Percentiles rank a stretch among this genome's conserved stretches.
Conservation (phyloP, 176 grass and related monocot genomes). For the Dendrocalamus sinicus region DNA sequence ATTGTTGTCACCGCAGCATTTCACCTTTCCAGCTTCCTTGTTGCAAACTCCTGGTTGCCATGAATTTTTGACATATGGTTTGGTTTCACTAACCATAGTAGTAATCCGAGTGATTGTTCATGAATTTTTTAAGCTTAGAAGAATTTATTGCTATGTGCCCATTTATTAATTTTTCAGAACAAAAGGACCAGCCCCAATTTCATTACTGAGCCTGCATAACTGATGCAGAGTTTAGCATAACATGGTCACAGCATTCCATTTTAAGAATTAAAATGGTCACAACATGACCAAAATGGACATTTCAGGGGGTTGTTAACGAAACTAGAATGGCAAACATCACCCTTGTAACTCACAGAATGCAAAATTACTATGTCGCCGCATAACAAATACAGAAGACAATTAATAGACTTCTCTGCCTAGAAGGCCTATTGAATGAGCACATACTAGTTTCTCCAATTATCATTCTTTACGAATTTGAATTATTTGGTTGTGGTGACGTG, state of each 20-base stretch:
- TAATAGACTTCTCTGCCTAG: not conserved
- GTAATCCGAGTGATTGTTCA: not conserved
- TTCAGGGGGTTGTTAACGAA: not conserved
- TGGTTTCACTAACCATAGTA: not conserved
- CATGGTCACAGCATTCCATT: not conserved
- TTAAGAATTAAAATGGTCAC: not conserved
- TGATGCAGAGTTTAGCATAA: not conserved
- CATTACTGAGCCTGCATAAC: not conserved
- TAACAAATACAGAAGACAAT: not conserved
- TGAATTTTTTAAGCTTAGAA: not conserved
- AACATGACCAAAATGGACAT: not conserved
- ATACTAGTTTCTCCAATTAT: not conserved
- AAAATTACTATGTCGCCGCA: not conserved
- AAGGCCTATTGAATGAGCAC: not conserved
- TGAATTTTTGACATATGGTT: not conserved
- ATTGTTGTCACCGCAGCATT: not conserved
- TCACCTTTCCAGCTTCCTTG: not conserved
- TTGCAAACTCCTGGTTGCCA: not conserved
- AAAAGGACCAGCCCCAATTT: not conserved
- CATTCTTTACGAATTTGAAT: not conserved
- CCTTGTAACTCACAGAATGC: not conserved
- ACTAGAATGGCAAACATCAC: not conserved
- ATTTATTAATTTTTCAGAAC: not conserved
- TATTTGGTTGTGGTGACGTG: slow-evolving; percentile 24
- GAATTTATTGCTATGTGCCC: not conserved